Evolutionary conservation across 768 basidiomycete species (phyloP).

Genomic region (Calvatia gigantea): DNA sequence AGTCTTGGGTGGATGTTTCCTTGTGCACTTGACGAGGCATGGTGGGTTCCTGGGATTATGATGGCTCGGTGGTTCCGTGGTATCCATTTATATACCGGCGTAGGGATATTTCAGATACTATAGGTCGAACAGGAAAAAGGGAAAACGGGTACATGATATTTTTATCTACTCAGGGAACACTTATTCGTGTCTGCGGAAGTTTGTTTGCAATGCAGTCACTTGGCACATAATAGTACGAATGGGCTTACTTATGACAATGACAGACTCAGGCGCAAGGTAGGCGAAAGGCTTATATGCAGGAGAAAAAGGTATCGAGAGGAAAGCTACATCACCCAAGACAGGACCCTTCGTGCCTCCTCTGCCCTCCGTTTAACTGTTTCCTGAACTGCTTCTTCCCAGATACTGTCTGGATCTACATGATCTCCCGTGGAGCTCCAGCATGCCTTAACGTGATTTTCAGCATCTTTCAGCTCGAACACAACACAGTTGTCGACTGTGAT

Average conservation of each 20-base stretch:
- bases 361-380: conserved; percentile 53
- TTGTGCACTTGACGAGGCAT: conserved; percentile 14
- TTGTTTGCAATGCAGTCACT: no score
- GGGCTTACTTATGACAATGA: background rate
- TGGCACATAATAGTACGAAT: no score
- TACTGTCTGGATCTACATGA: conserved; percentile 39
- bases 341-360: conserved; percentile 54
- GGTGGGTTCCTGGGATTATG: background rate
- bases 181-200: no score
- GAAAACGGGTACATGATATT: no score
- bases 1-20: conserved; percentile 31
- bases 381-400: conserved; percentile 70
- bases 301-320: background rate
- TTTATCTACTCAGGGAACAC: no score
- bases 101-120: no score
- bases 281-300: background rate
- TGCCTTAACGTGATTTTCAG: conserved; percentile 56
- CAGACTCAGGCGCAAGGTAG: background rate
- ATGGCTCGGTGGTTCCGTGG: no score
- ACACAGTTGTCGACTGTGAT: conserved; percentile 81
- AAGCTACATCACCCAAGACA: conserved; percentile 48
- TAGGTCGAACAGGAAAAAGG: no score
- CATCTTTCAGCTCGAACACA: conserved; percentile 76
- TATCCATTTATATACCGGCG: no score
- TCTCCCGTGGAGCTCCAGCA: conserved; percentile 31